Percentiles rank a stretch among this genome's conserved stretches.
These are phyloP conservation scores for Lipomyces yamanashiensis DNA, from an alignment of 805 yeast genomes.

Conservation along the genomic window DNA sequence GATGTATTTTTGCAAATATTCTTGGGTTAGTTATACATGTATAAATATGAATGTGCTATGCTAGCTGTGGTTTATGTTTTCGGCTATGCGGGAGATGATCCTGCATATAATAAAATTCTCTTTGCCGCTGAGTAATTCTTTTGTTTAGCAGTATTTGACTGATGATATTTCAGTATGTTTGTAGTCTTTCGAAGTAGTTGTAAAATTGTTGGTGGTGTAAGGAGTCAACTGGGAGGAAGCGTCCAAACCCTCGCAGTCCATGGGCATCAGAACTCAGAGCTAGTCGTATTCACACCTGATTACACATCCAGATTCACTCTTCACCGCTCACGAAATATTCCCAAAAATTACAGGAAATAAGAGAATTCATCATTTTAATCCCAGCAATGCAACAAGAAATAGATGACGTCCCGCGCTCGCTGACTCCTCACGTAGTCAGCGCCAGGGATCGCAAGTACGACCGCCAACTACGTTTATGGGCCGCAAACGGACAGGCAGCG, in stretches of 20 bases:
- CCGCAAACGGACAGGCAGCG: conserved; percentile 68
- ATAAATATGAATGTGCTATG: conserved; percentile 16
- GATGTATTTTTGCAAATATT: conserved; percentile 11
- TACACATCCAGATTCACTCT: too few relatives aligned
- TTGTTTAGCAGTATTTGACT: not conserved
- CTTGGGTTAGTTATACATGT: conserved; percentile 18
- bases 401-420: conserved; percentile 10
- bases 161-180: too few relatives aligned
- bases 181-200: not conserved
- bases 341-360: too few relatives aligned
- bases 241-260: not conserved
- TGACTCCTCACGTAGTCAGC: conserved; percentile 11
- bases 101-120: not conserved
- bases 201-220: not conserved
- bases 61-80: conserved; percentile 7
- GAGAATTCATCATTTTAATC: too few relatives aligned
- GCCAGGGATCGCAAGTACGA: conserved; percentile 36
- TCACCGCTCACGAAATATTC: too few relatives aligned
- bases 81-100: not conserved
- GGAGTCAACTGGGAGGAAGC: not conserved
- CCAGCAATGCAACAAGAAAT: not conserved
- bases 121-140: not conserved
- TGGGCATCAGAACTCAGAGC: not conserved
- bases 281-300: too few relatives aligned
- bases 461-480: conserved; percentile 88